Evolutionary conservation across 257 asterid species (phyloP).

Genomic region (Salvia splendens): DNA sequence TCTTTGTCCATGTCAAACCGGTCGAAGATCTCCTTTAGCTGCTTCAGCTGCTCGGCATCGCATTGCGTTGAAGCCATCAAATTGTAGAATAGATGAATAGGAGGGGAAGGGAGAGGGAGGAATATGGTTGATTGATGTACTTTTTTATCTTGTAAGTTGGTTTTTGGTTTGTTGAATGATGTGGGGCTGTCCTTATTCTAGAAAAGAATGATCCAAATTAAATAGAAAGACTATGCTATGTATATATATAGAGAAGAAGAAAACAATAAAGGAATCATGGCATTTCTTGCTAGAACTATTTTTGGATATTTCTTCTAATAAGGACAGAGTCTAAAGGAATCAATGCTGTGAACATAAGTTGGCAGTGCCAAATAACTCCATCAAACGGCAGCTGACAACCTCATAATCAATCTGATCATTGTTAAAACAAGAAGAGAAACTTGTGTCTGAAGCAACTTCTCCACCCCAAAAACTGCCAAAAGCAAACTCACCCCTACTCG

Average conservation of each 20-base stretch:
- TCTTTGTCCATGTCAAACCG: slow-evolving; percentile 89
- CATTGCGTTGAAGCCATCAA: slow-evolving; percentile 41
- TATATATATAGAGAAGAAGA: not conserved
- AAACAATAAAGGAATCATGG: too few species aligned
- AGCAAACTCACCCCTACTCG: slow-evolving; percentile 67
- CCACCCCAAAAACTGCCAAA: slow-evolving; percentile 85
- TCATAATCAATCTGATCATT: slow-evolving; percentile 57
- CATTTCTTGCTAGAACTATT: slow-evolving; percentile 9
- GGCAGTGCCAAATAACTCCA: slow-evolving; percentile 52
- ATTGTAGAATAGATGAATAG: not conserved
- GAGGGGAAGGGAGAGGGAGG: slow-evolving; percentile 1
- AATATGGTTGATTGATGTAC: not conserved
- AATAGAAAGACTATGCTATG: not conserved
- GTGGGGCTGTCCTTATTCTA: slow-evolving; percentile 32
- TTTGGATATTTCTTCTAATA: slow-evolving; percentile 17
- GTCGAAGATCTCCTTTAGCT: slow-evolving; percentile 67
- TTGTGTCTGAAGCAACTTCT: slow-evolving; percentile 34
- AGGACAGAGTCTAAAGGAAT: not conserved
- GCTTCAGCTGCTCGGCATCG: slow-evolving; percentile 51
- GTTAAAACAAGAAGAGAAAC: slow-evolving; percentile 43
- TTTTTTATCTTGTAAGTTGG: not conserved
- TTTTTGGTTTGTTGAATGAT: slow-evolving; percentile 15
- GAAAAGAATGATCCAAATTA: not conserved
- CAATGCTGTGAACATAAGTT: slow-evolving; percentile 28
- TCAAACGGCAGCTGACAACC: slow-evolving; percentile 46